Evolutionary conservation across 805 yeast genomes (phyloP).

Genomic region (Alloascoidea hylecoeti): DNA sequence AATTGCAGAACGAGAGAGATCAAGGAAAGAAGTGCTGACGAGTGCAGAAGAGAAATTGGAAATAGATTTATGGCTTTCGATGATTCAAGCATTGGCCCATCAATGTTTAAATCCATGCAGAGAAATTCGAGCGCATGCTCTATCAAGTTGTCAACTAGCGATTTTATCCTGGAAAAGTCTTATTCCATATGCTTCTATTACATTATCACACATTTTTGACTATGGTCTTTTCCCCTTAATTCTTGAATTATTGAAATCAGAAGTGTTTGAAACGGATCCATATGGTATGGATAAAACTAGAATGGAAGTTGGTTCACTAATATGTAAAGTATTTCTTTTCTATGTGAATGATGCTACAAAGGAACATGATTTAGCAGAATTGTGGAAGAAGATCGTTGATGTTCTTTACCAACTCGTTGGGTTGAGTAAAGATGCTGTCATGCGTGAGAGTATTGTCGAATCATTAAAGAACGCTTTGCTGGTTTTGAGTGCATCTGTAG

Average conservation of each 20-base stretch:
- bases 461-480: conserved; percentile 24
- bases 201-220: conserved; percentile 33
- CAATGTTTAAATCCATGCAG: conserved; percentile 85
- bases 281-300: conserved; percentile 54
- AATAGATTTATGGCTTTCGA: conserved; percentile 30
- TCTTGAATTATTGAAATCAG: conserved; percentile 51
- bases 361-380: conserved; percentile 13
- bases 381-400: conserved; percentile 21
- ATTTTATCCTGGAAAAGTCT: neutral
- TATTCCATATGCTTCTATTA: neutral
- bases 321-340: conserved; percentile 50
- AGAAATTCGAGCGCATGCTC: conserved; percentile 54
- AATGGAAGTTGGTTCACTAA: conserved; percentile 47
- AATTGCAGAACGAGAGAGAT: conserved; percentile 16
- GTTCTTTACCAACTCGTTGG: conserved; percentile 23
- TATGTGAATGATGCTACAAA: conserved; percentile 21
- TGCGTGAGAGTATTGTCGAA: conserved; percentile 23
- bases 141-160: neutral
- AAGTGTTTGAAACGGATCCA: conserved; percentile 43
- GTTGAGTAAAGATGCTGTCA: conserved; percentile 20
- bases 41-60: conserved; percentile 15
- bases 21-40: conserved; percentile 20
- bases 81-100: conserved; percentile 73
- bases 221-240: conserved; percentile 65
- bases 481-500: conserved; percentile 19